phyloP scores from a whole-genome alignment of 176 grass and related monocot genomes.

The Themeda triandra region DNA sequence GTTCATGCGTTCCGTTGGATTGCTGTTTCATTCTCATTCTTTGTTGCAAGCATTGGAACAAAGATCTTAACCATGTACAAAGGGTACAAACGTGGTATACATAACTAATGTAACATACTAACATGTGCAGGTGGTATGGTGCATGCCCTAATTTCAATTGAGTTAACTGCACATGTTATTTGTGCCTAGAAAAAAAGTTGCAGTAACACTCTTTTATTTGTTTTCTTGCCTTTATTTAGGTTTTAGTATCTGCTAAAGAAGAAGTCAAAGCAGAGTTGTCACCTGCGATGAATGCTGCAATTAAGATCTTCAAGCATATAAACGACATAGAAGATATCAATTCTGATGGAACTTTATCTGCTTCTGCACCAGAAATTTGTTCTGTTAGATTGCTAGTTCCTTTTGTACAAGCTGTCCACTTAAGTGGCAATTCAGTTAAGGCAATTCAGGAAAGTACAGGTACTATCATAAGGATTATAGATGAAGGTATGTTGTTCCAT shows the following conservation, averaged over 20 bases:
- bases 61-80: not conserved
- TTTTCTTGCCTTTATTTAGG: conserved; percentile 40
- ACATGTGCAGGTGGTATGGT: not conserved
- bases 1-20: not conserved
- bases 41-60: not conserved
- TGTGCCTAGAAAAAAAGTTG: not conserved
- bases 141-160: not conserved
- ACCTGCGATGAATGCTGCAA: conserved; percentile 67
- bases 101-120: not conserved
- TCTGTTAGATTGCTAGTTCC: conserved; percentile 62
- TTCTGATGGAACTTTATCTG: conserved; percentile 16
- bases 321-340: conserved; percentile 48
- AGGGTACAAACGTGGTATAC: not conserved
- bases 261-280: conserved; percentile 60
- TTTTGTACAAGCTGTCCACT: conserved; percentile 53
- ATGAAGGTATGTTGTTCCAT: conserved; percentile 41
- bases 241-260: conserved; percentile 84
- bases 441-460: conserved; percentile 56
- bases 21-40: conserved; percentile 2
- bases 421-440: conserved; percentile 77
- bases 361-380: conserved; percentile 37
- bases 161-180: not conserved
- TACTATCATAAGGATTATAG: conserved; percentile 48
- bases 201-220: not conserved
- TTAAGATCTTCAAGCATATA: conserved; percentile 72